phyloP scores from a whole-genome alignment of 352 stramenopile genomes.

The Elongisporangium anandrum region DNA sequence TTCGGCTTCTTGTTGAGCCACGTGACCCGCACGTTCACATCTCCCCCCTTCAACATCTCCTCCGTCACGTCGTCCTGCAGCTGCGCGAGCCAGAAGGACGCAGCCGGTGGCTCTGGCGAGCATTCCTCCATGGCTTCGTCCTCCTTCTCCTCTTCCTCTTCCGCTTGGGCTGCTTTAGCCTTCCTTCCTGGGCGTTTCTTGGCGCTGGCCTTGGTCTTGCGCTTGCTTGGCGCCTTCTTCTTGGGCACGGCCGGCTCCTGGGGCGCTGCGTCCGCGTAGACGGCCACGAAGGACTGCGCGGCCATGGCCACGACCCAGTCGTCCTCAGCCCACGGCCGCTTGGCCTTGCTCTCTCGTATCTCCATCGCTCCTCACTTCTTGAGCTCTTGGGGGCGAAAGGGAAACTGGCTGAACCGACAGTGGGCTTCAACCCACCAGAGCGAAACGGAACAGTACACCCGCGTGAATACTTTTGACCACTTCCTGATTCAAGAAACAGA shows the following conservation, averaged over 20 bases:
- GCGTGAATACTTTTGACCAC: background rate
- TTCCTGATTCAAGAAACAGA: background rate
- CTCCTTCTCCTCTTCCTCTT: slow-evolving; percentile 6
- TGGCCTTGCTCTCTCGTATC: slow-evolving; percentile 7
- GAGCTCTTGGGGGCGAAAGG: background rate
- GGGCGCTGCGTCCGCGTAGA: slow-evolving; percentile 22
- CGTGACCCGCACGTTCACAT: slow-evolving; percentile 44
- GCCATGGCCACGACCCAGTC: slow-evolving; percentile 68
- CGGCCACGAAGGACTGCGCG: slow-evolving; percentile 60
- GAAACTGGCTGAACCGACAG: background rate
- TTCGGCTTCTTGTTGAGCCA: slow-evolving; percentile 47
- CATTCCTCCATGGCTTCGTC: slow-evolving; percentile 3
- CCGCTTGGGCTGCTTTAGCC: background rate
- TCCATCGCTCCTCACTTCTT: background rate
- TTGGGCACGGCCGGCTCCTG: background rate
- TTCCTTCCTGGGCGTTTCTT: slow-evolving; percentile 9
- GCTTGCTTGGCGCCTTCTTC: slow-evolving; percentile 6
- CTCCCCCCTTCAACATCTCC: slow-evolving; percentile 51
- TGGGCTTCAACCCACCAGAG: background rate
- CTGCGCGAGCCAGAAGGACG: slow-evolving; percentile 68
- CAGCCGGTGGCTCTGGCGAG: background rate
- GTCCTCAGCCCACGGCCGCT: slow-evolving; percentile 66
- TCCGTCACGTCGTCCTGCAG: slow-evolving; percentile 74
- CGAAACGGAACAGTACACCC: background rate
- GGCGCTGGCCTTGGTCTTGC: background rate